These are phyloP conservation scores for Periconia digitata DNA, from an alignment of 2,329 filamentous ascomycete genomes.

Conservation along the genomic window DNA sequence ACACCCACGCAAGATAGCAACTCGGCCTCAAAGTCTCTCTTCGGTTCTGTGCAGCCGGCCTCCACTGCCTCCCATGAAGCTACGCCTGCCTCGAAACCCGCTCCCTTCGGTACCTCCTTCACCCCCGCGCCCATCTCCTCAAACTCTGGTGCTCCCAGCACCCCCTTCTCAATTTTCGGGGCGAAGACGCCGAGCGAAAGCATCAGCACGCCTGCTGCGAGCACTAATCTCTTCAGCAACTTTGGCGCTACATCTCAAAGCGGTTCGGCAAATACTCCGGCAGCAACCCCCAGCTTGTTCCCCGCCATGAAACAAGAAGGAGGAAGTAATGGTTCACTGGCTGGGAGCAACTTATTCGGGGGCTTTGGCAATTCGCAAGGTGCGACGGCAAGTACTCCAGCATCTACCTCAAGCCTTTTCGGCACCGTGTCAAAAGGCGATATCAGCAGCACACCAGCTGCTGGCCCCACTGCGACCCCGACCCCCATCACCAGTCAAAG, in stretches of 20 bases:
- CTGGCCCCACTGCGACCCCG: neutral
- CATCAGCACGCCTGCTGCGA: neutral
- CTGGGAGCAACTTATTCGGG: neutral
- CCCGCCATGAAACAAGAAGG: neutral
- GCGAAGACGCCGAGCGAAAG: neutral
- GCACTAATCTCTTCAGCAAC: neutral
- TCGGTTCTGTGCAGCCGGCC: constrained; percentile 1
- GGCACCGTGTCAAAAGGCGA: neutral
- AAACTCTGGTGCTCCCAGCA: constrained; percentile 11
- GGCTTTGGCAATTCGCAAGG: constrained; percentile 1
- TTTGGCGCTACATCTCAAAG: neutral
- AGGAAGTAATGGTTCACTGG: neutral
- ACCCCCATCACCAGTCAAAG: neutral
- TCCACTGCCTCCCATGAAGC: neutral
- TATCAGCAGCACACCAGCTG: neutral
- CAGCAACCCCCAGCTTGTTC: neutral
- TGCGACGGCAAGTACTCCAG: neutral
- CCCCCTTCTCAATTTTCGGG: constrained; percentile 15
- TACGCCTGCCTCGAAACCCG: constrained; percentile 3
- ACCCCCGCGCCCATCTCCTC: constrained; percentile 8
- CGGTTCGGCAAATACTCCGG: neutral
- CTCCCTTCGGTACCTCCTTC: constrained; percentile 14
- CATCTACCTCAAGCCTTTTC: neutral
- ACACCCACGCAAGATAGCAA: constrained; percentile 1
- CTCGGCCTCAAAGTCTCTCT: neutral